Conservation (phyloP, 345 rosid species). For the Eucalyptus paniculata region DNA sequence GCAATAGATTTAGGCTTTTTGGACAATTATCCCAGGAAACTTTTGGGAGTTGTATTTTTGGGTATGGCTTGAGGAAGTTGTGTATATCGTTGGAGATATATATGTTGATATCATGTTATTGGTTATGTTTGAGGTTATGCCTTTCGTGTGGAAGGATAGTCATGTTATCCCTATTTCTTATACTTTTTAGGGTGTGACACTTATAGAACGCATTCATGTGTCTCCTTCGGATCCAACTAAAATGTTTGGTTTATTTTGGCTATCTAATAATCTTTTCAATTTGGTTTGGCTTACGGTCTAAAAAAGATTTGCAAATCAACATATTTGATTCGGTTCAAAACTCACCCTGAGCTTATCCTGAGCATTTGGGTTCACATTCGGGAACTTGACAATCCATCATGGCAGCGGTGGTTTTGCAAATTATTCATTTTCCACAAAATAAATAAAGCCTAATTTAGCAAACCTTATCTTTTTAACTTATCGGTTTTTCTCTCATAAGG, state of each 20-base stretch:
- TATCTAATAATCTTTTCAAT: not conserved
- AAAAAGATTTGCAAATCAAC: not conserved
- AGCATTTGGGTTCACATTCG: conserved; percentile 21
- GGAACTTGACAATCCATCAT: conserved; percentile 46
- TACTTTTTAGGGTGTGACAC: too few species aligned
- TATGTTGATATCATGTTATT: too few species aligned
- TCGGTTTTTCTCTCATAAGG: too few species aligned
- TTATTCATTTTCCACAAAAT: rapidly evolving
- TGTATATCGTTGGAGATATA: too few species aligned
- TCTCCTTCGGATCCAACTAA: not conserved
- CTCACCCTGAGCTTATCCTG: conserved; percentile 35
- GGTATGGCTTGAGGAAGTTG: too few species aligned
- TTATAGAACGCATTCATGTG: not conserved
- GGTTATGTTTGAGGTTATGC: too few species aligned
- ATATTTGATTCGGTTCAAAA: not conserved
- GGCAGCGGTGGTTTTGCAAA: conserved; percentile 36
- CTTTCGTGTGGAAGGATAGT: rapidly evolving
- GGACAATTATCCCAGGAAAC: rapidly evolving
- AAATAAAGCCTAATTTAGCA: too few species aligned
- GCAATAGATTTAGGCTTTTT: too few species aligned
- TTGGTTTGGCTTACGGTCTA: not conserved
- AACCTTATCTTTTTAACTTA: too few species aligned
- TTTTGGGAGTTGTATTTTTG: too few species aligned
- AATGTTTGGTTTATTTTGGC: not conserved
- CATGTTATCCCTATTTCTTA: rapidly evolving